A percentile compares a stretch with the other conserved stretches of the same genome.
Evolutionary conservation across 345 rosid genomes (phyloP).

Genomic region (Ailanthus altissimus): DNA sequence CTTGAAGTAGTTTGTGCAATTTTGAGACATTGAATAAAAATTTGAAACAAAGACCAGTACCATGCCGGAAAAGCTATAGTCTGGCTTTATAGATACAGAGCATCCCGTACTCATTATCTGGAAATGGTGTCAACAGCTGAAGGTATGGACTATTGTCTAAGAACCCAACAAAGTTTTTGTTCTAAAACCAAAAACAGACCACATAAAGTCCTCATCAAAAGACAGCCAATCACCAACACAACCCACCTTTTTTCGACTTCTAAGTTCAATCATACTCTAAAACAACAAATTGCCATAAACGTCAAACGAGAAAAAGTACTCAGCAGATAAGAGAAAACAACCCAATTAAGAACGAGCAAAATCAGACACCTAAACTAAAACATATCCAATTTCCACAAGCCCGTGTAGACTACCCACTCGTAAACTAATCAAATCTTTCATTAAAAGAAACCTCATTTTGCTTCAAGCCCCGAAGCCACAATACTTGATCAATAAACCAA

Average conservation of each 20-base stretch:
- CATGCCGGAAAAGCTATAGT: neutral
- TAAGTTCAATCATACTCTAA: neutral
- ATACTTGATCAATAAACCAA: neutral
- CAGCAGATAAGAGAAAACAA: neutral
- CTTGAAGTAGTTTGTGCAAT: neutral
- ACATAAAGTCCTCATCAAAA: neutral
- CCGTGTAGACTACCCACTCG: neutral
- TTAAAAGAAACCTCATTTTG: neutral
- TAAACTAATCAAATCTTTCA: neutral
- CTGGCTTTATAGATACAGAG: conserved; percentile 5
- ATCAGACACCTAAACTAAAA: neutral
- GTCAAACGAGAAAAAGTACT: neutral
- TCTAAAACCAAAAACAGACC: conserved; percentile 6
- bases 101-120: neutral
- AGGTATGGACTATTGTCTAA: neutral
- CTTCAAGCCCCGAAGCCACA: neutral
- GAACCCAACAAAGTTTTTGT: neutral
- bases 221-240: neutral
- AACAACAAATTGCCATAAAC: neutral
- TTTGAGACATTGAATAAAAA: neutral
- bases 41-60: neutral
- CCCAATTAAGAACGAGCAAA: neutral
- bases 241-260: neutral
- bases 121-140: neutral
- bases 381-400: neutral